These are phyloP conservation scores for Paramecium caudatum DNA, from an alignment of 73 alveolate species.

Conservation along the genomic window DNA sequence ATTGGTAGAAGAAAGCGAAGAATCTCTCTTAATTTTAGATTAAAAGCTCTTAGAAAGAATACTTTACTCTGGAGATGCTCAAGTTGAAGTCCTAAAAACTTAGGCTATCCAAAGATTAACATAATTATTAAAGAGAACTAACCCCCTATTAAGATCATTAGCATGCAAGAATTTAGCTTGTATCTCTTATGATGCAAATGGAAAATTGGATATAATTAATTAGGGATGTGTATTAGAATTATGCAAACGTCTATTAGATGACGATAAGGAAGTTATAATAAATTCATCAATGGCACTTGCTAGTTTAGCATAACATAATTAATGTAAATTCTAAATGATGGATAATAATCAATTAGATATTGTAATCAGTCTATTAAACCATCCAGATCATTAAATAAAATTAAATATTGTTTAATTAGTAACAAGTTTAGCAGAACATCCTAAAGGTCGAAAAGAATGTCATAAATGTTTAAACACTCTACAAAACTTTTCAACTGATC, in stretches of 20 bases:
- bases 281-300: slow-evolving; percentile 67
- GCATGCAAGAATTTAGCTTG: slow-evolving; percentile 74
- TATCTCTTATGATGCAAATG: slow-evolving; percentile 66
- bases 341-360: slow-evolving; percentile 65
- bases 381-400: slow-evolving; percentile 56
- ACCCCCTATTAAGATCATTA: slow-evolving; percentile 55
- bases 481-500: slow-evolving; percentile 61
- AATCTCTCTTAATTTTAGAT: slow-evolving; percentile 52
- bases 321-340: slow-evolving; percentile 71
- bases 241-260: slow-evolving; percentile 65
- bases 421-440: slow-evolving; percentile 77
- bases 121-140: slow-evolving; percentile 59
- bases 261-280: slow-evolving; percentile 44
- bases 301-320: slow-evolving; percentile 73
- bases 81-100: slow-evolving; percentile 64
- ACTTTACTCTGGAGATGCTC: slow-evolving; percentile 74
- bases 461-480: slow-evolving; percentile 65
- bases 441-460: slow-evolving; percentile 73
- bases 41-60: slow-evolving; percentile 52
- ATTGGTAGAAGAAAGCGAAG: slow-evolving; percentile 72
- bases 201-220: slow-evolving; percentile 68
- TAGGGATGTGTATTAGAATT: slow-evolving; percentile 64
- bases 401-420: slow-evolving; percentile 70
- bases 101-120: slow-evolving; percentile 70
- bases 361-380: slow-evolving; percentile 37